Base-by-base conservation (phyloP, 768 basidiomycete species). In the Mycena galericulata region DNA sequence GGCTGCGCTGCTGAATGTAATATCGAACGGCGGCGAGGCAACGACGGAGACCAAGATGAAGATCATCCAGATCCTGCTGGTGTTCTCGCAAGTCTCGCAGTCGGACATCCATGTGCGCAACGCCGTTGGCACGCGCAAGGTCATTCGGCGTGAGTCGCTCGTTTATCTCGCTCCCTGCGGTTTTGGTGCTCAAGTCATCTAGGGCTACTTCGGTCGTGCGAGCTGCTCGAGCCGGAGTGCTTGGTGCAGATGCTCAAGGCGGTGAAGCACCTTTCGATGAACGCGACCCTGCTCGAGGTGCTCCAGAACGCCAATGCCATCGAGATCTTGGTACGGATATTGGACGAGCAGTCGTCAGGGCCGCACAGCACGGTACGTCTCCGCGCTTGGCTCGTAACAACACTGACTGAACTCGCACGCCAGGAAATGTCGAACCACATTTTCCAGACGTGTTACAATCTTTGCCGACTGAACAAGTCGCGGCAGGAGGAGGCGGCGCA, bases 371-470 rank as follows among this genome's bases (percentile, higher is more conserved):
- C 96, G 14, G 97, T 96, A 75, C 60, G 91, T 83, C 7, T 22
- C 40, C 30, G 14, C 69, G 18, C 11, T 20, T 5, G 27, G 30
- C 26, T 43, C 27, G 43, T 36, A 8, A 51, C 57, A 61, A 24
- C 15, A 5, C n/a, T 36, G 40, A 34, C 62, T 75, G 27, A 62
- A 27, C 29, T 53, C 50, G 36, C 5, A 38, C 36, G 27, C 57
- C 75, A 98, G 95, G 97, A 99, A 88, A 93, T 98, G 79, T 92
- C 95, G 55, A 99, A 98, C 70, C 96, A 98, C 74, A 90, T 98
- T 67, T 96, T 99, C 86, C 97, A 98, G 80, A 96, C 96, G 3
- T 95, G 97, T 75, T 99, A 95, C 84, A 97, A 97, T 72, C 90
- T 99, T 20, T 98, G 97, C 77, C 90, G 97, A 8, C 83, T 99